Evolutionary conservation across 345 rosid genomes (phyloP).

Genomic region (Firmiana major): DNA sequence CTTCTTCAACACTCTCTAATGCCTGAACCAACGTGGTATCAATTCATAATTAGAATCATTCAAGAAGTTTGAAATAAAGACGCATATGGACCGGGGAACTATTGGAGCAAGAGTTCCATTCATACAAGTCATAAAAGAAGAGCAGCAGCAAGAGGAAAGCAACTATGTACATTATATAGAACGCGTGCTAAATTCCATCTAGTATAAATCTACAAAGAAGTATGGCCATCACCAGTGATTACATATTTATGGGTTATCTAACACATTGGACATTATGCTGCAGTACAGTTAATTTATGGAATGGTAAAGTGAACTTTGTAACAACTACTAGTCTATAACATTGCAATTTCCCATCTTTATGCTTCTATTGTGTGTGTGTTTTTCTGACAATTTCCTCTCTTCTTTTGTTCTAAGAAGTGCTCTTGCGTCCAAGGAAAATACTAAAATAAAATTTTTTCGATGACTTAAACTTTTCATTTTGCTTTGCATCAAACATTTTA

Average conservation of each 20-base stretch:
- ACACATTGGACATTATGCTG: neutral
- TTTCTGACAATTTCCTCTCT: neutral
- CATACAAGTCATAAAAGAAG: conserved; percentile 8
- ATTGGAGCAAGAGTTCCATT: neutral
- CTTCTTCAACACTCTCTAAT: conserved; percentile 86
- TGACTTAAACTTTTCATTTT: neutral
- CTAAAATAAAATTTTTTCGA: neutral
- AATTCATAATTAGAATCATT: neutral
- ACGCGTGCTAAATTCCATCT: conserved; percentile 2
- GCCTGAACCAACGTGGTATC: conserved; percentile 45
- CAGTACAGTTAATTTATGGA: neutral
- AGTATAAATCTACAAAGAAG: conserved; percentile 6
- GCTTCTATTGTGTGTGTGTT: neutral
- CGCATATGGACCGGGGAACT: neutral
- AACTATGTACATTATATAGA: neutral
- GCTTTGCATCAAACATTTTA: neutral
- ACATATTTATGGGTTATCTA: neutral
- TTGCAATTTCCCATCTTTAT: neutral
- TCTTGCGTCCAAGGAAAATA: neutral
- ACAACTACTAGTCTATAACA: neutral
- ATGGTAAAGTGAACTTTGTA: neutral
- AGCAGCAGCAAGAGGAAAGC: neutral
- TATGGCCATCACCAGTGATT: neutral
- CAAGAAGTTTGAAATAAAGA: neutral
- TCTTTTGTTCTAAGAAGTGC: neutral